A percentile compares a stretch with the other conserved stretches of the same genome.
phyloP scores from a whole-genome alignment of 371 early-diverging fungal species.

The Sporodiniella umbellata region DNA sequence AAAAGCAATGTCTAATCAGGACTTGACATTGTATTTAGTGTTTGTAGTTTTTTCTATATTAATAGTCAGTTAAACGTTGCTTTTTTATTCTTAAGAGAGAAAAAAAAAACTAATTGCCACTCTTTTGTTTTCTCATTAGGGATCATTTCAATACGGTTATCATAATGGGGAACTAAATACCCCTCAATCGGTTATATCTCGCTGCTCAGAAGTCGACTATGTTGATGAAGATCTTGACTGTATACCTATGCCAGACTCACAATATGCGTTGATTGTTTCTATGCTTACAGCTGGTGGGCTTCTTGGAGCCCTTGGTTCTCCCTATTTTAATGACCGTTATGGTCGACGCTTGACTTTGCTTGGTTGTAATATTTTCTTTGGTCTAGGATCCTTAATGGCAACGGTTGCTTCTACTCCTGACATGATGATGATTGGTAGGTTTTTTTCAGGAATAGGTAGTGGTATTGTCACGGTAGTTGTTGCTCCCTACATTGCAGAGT shows the following conservation, averaged over 20 bases:
- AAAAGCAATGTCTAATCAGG: slow-evolving; percentile 9
- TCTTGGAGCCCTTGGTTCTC: slow-evolving; percentile 75
- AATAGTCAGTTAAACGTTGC: slow-evolving; percentile 23
- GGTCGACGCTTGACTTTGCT: slow-evolving; percentile 76
- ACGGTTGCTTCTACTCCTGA: slow-evolving; percentile 49
- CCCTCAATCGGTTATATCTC: slow-evolving; percentile 69
- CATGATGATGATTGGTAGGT: slow-evolving; percentile 70
- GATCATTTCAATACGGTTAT: slow-evolving; percentile 82
- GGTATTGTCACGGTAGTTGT: slow-evolving; percentile 83
- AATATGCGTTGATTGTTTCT: slow-evolving; percentile 70
- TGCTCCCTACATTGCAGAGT: slow-evolving; percentile 84
- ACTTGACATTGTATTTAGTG: slow-evolving; percentile 27
- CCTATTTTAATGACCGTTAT: slow-evolving; percentile 62
- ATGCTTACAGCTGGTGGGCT: slow-evolving; percentile 80
- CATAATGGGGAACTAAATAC: slow-evolving; percentile 82
- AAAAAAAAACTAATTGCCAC: neutral
- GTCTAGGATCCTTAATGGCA: slow-evolving; percentile 66
- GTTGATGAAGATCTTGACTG: slow-evolving; percentile 59
- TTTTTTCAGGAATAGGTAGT: slow-evolving; percentile 83
- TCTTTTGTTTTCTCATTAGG: slow-evolving; percentile 16
- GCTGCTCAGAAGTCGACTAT: slow-evolving; percentile 17
- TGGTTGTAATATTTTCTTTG: slow-evolving; percentile 58
- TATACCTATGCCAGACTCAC: slow-evolving; percentile 77
- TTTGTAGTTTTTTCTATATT: slow-evolving; percentile 42
- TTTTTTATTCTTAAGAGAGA: too few species aligned